Evolutionary conservation across 306 rosid genomes (phyloP), one percentile per base, ranked within the genome.

Genomic region (Dryas alaskensis): DNA sequence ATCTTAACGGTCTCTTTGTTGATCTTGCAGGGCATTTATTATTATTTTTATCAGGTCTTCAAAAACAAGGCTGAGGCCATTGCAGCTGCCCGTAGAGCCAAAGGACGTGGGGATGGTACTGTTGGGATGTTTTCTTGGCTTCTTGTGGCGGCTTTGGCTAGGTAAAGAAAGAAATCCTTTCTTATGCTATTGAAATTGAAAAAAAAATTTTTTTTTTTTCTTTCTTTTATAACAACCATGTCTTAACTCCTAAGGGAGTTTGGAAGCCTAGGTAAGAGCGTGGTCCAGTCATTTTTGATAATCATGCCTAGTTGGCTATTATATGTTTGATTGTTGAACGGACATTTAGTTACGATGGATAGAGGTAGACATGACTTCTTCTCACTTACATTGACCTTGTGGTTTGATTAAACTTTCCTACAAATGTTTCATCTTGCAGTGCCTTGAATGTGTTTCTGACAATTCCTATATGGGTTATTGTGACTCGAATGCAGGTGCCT

Each of bases 401-500:
- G 64, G 61, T 40, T 44, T 42, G 62, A 16, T 22, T 7, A 50
- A 37, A 69, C 13, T 48, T 79, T 25, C 69, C 45, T 47, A 46
- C 16, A 19, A 10, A 19, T 78, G 12, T 73, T 42, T 70, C 48
- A 25, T 78, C 65, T 72, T 91, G 85, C 92, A 91, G 97, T 84
- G 86, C 89, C 81, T 78, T 91, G 84, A 91, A 91, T 53, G 97
- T 91, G 9, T 69, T 91, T 84, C 55, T 86, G 22, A 91, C 97
- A 78, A 86, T 44, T 72, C 97, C 97, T 74, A 83, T 91, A 58
- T 91, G 97, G 97, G 97, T 91, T 78, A 84, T 91, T 13, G 97
- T 91, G 80, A 91, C 97, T 75, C 96, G 97, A 47, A 91, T 91
- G 97, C 97, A 91, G 97, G 97, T 88, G 73, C 60, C 5, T 78